Evolutionary conservation across 371 early-diverging fungal genomes (phyloP).

Genomic region (Umbelopsis sp.): DNA sequence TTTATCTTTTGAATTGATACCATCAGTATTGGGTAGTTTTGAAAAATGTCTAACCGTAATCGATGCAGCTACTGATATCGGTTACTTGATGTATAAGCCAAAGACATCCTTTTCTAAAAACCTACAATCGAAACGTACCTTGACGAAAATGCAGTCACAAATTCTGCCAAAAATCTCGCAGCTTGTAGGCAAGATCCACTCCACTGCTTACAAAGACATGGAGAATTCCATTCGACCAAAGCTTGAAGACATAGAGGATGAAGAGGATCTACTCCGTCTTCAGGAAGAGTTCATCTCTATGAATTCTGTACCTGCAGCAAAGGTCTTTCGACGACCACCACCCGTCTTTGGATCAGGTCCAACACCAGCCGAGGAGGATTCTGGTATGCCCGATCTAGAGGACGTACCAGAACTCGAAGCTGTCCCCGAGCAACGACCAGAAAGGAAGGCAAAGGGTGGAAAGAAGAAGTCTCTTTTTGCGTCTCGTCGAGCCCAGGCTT

Average conservation of each 20-base stretch:
- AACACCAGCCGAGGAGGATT: constrained; percentile 32
- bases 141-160: background rate
- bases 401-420: constrained; percentile 24
- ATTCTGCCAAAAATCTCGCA: background rate
- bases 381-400: constrained; percentile 24
- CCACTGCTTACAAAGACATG: background rate
- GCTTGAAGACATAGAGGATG: constrained; percentile 27
- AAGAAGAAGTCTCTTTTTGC: constrained; percentile 19
- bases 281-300: constrained; percentile 60
- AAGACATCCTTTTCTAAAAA: too few species aligned
- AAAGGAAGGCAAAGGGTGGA: background rate
- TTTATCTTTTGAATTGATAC: background rate
- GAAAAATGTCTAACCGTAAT: background rate
- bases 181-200: background rate
- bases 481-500: constrained; percentile 6
- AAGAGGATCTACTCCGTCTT: constrained; percentile 64
- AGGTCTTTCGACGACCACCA: constrained; percentile 39
- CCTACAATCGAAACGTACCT: background rate
- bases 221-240: constrained; percentile 29
- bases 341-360: constrained; percentile 27
- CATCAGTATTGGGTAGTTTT: background rate
- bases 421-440: background rate
- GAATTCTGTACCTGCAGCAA: constrained; percentile 50
- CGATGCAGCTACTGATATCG: too few species aligned
- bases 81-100: too few species aligned